Evolutionary conservation across 2,329 filamentous ascomycete species (phyloP), one percentile per base, ranked within the genome.

Genomic region (Furcasterigmium furcatum): DNA sequence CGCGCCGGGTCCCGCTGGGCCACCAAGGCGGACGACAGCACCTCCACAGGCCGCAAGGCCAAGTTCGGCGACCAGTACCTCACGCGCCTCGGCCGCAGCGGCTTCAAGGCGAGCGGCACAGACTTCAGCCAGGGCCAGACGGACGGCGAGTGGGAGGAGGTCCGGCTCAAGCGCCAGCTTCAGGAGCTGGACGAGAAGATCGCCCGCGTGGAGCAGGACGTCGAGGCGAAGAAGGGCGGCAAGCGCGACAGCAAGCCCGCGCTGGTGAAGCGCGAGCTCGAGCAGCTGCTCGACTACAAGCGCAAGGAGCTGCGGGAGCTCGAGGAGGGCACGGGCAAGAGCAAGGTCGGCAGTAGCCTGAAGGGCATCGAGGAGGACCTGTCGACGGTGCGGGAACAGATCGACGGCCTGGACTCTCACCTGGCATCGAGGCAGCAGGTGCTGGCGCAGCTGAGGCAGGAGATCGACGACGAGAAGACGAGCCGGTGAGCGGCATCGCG

Each of bases 1-100:
- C 75, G 77, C 46, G 71, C 73, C 2, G 82, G 81, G 32, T 87
- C 87, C 50, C 83, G 86, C 58, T 95, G 91, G 87, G 90, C 88
- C 3, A 79, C 82, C 50, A 82, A 86, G 52, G 81, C 85, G 40
- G 88, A 91, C 60, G 89, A 95, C 43, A 80, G 80, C 53, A 96
- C 92, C 0, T 71, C 80, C 29, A 94, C 90, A 1, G 91, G 92
- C 47, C 87, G 88, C 61, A 99, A 99, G 71, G 87, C 91, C 57
- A 96, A 96, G 71, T 99, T 99, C 61, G 94, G 94, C 54, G 94
- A 99, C 65, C 88, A 95, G 52, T 99, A 97, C 68, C 80, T 99
- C 46, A 95, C 88, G 50, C 85, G 94, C 12, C 77, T 99, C 32
- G 94, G 94, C 43, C 87, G 91, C 59, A 84, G 85, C 55, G 85